Evolutionary conservation across 1,284 basidiomycete species (phyloP), one percentile per base, ranked within the genome.

Genomic region (Mycena sp.): DNA sequence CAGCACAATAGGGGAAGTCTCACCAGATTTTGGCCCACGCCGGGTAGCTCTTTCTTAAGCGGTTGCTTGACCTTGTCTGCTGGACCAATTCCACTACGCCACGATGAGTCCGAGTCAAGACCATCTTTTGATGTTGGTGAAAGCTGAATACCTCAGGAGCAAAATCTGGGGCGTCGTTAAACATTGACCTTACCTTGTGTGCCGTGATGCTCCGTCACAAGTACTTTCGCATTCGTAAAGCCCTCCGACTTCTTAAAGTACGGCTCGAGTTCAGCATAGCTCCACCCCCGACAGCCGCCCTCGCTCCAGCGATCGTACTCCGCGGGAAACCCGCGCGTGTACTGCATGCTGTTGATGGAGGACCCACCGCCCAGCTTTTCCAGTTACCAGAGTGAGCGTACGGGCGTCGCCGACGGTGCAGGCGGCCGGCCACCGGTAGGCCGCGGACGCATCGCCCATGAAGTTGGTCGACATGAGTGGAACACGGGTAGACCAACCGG

Each of bases 351-450:
- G 59, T 82, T 82, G 65, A 81, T 76, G 12, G 74, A 72, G 7
- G 76, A 76, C 1, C 74, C 74, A 6, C 80, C 80, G n/a, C 80
- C 80, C 1, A 82, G 71, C 77, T 45, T 80, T 77, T 10, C 79
- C 80, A 26, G 73, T 70, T 14, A 78, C 73, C 56, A 74, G 19
- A 4, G 55, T 57, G 19, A 71, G 60, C 14, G 26, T 64, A 21
- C 66, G 60, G 14, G 61, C 66, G 26, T 67, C 59, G 23, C 70
- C 46, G n/a, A 54, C 53, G 7, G 61, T 21, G 28, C 61, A 58
- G 2, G 68, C 64, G 3, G 54, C 60, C 4, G 50, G 50, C 65
- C 64, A 66, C 45, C 62, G 63, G 44, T 68, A 68, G 1, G 66
- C 66, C 16, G 62, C 64, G 10, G 70, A 57, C n/a, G 61, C 68